Evolutionary conservation across 768 basidiomycete genomes (phyloP).

Genomic region (Hortiboletus campestris): DNA sequence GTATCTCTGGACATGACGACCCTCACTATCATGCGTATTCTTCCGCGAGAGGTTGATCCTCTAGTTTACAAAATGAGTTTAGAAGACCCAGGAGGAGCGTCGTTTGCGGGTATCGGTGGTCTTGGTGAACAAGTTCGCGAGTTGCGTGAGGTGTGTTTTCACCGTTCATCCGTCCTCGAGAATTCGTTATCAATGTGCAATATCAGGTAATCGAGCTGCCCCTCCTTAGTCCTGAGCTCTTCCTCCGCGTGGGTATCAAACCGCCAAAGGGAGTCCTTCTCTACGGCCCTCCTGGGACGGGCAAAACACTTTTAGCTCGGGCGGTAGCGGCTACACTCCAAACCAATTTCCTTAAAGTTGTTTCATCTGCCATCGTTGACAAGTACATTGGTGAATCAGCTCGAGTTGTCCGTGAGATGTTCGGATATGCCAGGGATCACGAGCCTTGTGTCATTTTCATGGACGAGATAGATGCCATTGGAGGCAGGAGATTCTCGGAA

Average conservation of each 20-base stretch:
- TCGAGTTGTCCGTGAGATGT: conserved; percentile 96
- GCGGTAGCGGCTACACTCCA: conserved; percentile 94
- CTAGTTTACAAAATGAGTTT: conserved; percentile 99
- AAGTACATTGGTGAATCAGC: conserved; percentile 99
- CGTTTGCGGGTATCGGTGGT: conserved; percentile 97
- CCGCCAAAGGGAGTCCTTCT: conserved; percentile 96
- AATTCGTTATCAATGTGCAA: not conserved
- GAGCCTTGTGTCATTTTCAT: conserved; percentile 99
- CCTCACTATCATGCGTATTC: conserved; percentile 96
- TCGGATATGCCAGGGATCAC: conserved; percentile 95
- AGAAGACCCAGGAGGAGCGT: conserved; percentile 93
- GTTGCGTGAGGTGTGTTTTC: conserved; percentile 73
- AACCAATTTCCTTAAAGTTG: conserved; percentile 98
- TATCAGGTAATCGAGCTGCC: conserved; percentile 91
- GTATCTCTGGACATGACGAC: conserved; percentile 99
- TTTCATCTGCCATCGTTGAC: conserved; percentile 96
- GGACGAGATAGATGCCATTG: conserved; percentile 98
- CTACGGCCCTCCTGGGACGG: conserved; percentile 95
- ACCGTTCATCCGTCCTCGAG: not conserved
- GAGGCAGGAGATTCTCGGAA: conserved; percentile 87
- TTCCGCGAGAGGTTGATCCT: conserved; percentile 97
- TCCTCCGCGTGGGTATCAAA: conserved; percentile 92
- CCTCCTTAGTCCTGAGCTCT: conserved; percentile 90
- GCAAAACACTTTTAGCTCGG: conserved; percentile 91
- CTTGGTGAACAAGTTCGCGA: conserved; percentile 95